Percentiles rank a stretch among this genome's conserved stretches.
Evolutionary conservation across 1,284 basidiomycete genomes (phyloP).

Genomic region (Ceratobasidium theobromae): DNA sequence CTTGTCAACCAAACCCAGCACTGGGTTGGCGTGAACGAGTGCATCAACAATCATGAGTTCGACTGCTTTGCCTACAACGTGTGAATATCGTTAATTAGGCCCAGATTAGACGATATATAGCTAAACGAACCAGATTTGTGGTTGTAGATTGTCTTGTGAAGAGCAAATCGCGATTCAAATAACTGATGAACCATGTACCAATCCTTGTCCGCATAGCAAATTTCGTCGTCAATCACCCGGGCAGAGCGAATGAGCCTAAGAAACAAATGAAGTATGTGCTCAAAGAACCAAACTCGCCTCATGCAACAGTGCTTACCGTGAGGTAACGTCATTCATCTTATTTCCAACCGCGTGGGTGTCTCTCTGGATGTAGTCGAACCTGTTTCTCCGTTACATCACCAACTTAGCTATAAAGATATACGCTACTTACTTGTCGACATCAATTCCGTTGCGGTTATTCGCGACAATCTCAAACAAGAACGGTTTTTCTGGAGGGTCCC

Average conservation of each 20-base stretch:
- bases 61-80: constrained; percentile 62
- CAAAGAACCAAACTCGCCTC: background rate
- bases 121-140: constrained; percentile 62
- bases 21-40: constrained; percentile 61
- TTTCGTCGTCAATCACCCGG: constrained; percentile 67
- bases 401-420: background rate
- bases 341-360: constrained; percentile 72
- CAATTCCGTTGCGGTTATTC: constrained; percentile 73
- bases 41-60: constrained; percentile 80
- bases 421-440: constrained; percentile 70
- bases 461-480: constrained; percentile 73
- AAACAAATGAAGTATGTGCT: background rate
- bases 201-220: constrained; percentile 79
- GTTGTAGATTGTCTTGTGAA: constrained; percentile 75
- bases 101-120: background rate
- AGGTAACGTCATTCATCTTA: constrained; percentile 56
- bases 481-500: constrained; percentile 45
- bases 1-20: constrained; percentile 56
- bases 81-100: background rate
- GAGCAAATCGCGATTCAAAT: constrained; percentile 66
- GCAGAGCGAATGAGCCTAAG: constrained; percentile 67
- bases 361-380: constrained; percentile 76
- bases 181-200: constrained; percentile 71
- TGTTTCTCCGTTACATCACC: constrained; percentile 39
- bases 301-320: constrained; percentile 44